Evolutionary conservation across 176 grass and related monocot species (phyloP).

Genomic region (Ananas comosus): DNA sequence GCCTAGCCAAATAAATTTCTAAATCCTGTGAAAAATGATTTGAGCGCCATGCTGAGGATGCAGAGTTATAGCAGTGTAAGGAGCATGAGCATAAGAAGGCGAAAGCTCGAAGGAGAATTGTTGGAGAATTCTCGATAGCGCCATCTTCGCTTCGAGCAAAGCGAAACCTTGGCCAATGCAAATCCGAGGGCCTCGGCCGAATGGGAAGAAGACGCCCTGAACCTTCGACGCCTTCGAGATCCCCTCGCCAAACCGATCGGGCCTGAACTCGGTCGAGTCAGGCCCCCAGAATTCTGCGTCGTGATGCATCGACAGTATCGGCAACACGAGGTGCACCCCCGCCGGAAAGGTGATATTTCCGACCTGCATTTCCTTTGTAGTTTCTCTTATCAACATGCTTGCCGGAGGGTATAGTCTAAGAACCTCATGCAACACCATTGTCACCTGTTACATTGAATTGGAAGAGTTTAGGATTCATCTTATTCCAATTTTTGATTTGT

Average conservation of each 20-base stretch:
- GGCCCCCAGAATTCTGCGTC: neutral
- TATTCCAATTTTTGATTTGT: no score
- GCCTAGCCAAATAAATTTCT: neutral
- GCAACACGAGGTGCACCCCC: slow-evolving; percentile 17
- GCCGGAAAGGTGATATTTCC: slow-evolving; percentile 31
- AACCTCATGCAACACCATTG: slow-evolving; percentile 44
- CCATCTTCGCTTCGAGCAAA: slow-evolving; percentile 2
- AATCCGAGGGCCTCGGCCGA: neutral
- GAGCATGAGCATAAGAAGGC: slow-evolving; percentile 7
- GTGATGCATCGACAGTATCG: slow-evolving; percentile 26
- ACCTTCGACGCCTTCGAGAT: neutral
- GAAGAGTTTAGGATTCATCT: neutral
- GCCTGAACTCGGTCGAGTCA: neutral
- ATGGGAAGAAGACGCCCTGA: neutral
- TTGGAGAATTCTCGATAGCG: neutral
- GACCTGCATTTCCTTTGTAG: slow-evolving; percentile 23
- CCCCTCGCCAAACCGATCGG: neutral
- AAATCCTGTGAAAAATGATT: neutral
- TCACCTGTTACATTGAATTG: slow-evolving; percentile 18
- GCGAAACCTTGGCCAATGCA: neutral
- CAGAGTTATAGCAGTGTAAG: neutral
- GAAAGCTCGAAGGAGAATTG: slow-evolving; percentile 3
- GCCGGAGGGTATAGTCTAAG: slow-evolving; percentile 43
- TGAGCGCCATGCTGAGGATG: slow-evolving; percentile 5
- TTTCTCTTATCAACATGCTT: slow-evolving; percentile 12